A percentile compares a stretch with the other conserved stretches of the same genome.
These are phyloP conservation scores for Fraxinus velutina DNA, from an alignment of 305 asterid genomes.

Conservation along the genomic window DNA sequence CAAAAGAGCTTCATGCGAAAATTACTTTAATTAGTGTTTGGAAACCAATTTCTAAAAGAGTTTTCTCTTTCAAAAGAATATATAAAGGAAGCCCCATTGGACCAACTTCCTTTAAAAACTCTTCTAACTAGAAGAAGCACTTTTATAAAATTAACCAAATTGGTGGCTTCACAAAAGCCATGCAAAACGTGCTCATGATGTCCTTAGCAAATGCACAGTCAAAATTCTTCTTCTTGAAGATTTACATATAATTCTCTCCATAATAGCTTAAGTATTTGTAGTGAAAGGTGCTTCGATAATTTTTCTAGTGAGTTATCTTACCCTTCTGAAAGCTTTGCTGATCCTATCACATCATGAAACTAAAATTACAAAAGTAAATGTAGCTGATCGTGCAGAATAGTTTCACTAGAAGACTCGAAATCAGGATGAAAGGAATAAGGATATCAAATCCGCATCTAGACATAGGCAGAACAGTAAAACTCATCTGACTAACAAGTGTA, in stretches of 20 bases:
- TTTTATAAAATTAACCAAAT: background rate
- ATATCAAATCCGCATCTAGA: slow-evolving; percentile 1
- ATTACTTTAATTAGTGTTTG: background rate
- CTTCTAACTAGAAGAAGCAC: background rate
- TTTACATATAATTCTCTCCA: background rate
- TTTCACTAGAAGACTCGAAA: slow-evolving; percentile 17
- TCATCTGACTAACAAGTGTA: background rate
- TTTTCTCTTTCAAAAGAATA: background rate
- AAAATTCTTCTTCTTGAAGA: background rate
- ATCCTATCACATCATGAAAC: slow-evolving; percentile 5
- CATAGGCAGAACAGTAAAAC: background rate
- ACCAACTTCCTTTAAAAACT: background rate
- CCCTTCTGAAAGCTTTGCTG: slow-evolving; percentile 5
- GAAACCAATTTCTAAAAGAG: background rate
- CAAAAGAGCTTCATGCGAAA: background rate
- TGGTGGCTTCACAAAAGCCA: background rate
- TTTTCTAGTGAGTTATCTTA: background rate
- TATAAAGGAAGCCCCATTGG: background rate
- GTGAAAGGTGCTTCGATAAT: background rate
- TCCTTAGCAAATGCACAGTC: slow-evolving; percentile 8
- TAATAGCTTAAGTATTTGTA: background rate
- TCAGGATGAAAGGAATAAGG: background rate
- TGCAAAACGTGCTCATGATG: background rate
- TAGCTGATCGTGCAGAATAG: background rate
- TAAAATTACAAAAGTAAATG: slow-evolving; percentile 1